Conservation (phyloP, 208 protist genomes). For the Trichomonas vaginalis region DNA sequence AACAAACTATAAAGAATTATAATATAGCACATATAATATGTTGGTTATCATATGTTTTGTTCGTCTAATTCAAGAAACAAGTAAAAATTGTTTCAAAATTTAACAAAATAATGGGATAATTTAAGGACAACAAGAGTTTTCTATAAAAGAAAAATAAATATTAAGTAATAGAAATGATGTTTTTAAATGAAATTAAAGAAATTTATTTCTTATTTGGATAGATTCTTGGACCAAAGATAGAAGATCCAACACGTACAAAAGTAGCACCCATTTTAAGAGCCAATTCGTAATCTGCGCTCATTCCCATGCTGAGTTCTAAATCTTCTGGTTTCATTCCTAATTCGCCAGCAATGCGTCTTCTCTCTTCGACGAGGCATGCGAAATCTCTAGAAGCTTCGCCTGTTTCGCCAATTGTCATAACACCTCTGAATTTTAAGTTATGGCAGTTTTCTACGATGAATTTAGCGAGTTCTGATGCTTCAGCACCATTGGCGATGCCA, state of each 20-base stretch:
- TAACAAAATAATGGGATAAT: no score
- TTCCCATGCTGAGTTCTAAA: slow-evolving; percentile 43
- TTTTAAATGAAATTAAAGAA: no score
- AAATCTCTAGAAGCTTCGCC: slow-evolving; percentile 19
- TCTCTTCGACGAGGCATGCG: background rate
- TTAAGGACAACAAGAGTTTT: no score
- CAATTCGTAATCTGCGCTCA: slow-evolving; percentile 38
- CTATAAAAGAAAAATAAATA: no score
- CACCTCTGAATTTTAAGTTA: slow-evolving; percentile 32
- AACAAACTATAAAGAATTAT: no score
- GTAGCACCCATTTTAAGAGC: slow-evolving; percentile 32
- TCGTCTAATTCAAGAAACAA: no score
- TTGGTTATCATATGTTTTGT: no score
- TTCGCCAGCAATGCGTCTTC: background rate
- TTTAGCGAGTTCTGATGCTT: background rate
- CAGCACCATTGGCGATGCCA: slow-evolving; percentile 11
- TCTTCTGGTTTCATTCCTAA: background rate
- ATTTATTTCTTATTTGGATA: background rate
- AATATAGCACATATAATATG: no score
- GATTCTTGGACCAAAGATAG: slow-evolving; percentile 43
- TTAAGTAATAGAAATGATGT: no score
- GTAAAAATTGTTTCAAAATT: no score
- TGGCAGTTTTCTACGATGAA: slow-evolving; percentile 17
- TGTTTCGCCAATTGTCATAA: slow-evolving; percentile 46
- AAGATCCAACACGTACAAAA: slow-evolving; percentile 42